phyloP scores from a whole-genome alignment of 2,329 filamentous ascomycete species.

The Ophiostoma tasmaniense region DNA sequence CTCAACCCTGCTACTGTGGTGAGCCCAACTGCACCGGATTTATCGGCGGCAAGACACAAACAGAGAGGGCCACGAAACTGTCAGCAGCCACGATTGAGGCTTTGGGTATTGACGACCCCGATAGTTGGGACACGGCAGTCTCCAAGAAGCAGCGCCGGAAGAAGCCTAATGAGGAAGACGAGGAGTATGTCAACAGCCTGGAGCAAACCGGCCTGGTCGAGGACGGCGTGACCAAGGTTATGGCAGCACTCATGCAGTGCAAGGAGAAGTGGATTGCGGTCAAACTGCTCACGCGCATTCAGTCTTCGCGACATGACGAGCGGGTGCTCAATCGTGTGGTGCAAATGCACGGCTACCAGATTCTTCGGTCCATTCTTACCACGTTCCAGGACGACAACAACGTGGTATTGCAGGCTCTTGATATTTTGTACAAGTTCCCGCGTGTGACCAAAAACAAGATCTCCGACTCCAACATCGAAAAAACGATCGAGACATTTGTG shows the following conservation, averaged over 20 bases:
- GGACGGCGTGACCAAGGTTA: slow-evolving; percentile 81
- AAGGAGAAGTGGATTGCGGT: slow-evolving; percentile 99
- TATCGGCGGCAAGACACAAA: slow-evolving; percentile 96
- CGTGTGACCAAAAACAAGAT: slow-evolving; percentile 95
- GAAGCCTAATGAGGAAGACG: slow-evolving; percentile 82
- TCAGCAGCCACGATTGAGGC: slow-evolving; percentile 86
- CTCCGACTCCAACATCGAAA: slow-evolving; percentile 88
- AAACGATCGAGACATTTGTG: slow-evolving; percentile 61
- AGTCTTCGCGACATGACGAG: slow-evolving; percentile 70
- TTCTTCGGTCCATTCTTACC: slow-evolving; percentile 76
- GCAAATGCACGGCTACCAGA: slow-evolving; percentile 95
- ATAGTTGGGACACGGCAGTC: slow-evolving; percentile 84
- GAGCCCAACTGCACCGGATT: slow-evolving; percentile 93
- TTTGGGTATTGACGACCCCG: slow-evolving; percentile 84
- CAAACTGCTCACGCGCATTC: slow-evolving; percentile 83
- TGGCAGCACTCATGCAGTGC: slow-evolving; percentile 93
- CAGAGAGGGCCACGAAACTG: slow-evolving; percentile 86
- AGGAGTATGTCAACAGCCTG: slow-evolving; percentile 89
- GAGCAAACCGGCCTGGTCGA: slow-evolving; percentile 72
- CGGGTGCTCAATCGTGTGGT: slow-evolving; percentile 80
- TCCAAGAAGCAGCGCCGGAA: slow-evolving; percentile 89
- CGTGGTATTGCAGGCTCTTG: slow-evolving; percentile 78
- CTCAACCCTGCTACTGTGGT: slow-evolving; percentile 92
- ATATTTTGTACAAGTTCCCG: slow-evolving; percentile 81
- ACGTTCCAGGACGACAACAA: slow-evolving; percentile 86